phyloP scores from a whole-genome alignment of 2,329 filamentous ascomycete genomes.

The Dactylellina cionopaga region DNA sequence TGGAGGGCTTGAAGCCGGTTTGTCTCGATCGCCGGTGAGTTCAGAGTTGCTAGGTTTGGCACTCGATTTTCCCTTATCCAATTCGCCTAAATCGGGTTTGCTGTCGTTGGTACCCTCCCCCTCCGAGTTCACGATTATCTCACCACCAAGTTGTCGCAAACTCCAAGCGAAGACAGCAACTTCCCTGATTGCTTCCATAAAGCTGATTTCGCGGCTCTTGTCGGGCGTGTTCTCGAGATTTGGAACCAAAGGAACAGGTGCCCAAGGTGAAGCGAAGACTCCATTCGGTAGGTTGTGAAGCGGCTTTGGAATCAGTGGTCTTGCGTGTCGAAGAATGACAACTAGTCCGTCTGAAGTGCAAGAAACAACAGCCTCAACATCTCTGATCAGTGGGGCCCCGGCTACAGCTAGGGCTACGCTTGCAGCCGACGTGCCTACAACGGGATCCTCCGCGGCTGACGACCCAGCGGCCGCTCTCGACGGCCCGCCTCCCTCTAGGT shows the following conservation, averaged over 20 bases:
- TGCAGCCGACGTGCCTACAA: conserved; percentile 64
- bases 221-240: conserved; percentile 62
- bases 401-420: conserved; percentile 63
- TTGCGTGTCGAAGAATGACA: conserved; percentile 78
- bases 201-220: conserved; percentile 69
- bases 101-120: background rate
- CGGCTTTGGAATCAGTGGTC: conserved; percentile 73
- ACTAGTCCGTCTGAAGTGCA: conserved; percentile 89
- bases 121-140: conserved; percentile 17
- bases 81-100: background rate
- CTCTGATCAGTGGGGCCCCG: conserved; percentile 62
- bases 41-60: background rate
- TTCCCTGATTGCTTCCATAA: conserved; percentile 83
- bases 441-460: background rate
- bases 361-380: conserved; percentile 89
- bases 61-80: background rate
- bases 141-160: conserved; percentile 60
- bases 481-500: conserved; percentile 58
- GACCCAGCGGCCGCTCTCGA: conserved; percentile 1
- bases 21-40: background rate
- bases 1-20: background rate
- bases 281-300: conserved; percentile 70
- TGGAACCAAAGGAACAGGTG: conserved; percentile 63
- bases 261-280: conserved; percentile 84
- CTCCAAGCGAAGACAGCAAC: conserved; percentile 91